Evolutionary conservation across 2,329 filamentous ascomycete genomes (phyloP), one percentile per base, ranked within the genome.

Genomic region (Cercospora janseana): DNA sequence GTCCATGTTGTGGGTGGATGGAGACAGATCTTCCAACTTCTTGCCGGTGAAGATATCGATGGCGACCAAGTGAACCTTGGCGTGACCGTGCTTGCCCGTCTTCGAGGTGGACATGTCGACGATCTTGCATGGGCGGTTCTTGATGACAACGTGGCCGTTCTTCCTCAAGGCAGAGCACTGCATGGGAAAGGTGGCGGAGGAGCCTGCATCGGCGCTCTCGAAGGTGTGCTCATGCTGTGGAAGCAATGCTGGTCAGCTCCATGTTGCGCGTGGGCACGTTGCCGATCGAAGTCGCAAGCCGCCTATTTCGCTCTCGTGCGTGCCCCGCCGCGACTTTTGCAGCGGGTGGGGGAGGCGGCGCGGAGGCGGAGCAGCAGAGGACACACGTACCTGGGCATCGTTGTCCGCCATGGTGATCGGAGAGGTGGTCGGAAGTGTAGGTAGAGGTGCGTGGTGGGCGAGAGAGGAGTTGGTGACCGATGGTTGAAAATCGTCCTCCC

Each of bases 61-160:
- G 72, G 90, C 93, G 70, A 96, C 87, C 68, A 98, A 80, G 79
- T 98, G 92, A 75, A 98, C 93, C 86, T 98, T 98, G 79, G 93
- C 93, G 88, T 98, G 94, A 76, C 93, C 93, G 87, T 98, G 93
- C 89, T 98, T 98, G 79, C 93, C 93, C 66, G 93, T 98, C 91
- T 98, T 98, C 76, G 93, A 98, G 80, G 93, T 98, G 66, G 90
- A 95, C 94, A 98, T 98, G 72, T 98, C 93, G 76, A 97, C 88
- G 69, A 98, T 98, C 88, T 97, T 98, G 91, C 93, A 98, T 69
- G 93, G 94, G 69, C 93, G 93, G 78, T 81, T 79, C 86, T 98
- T 98, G 80, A 98, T 97, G 75, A 92, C 86, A 75, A 98, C 93
- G 82, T 87, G 86, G 64, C 93, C 92, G 86, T 94, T 95, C 91